Percentiles rank a stretch among this genome's conserved stretches.
phyloP scores from a whole-genome alignment of 2,329 filamentous ascomycete genomes.

The Aspergillus pseudoterreus region DNA sequence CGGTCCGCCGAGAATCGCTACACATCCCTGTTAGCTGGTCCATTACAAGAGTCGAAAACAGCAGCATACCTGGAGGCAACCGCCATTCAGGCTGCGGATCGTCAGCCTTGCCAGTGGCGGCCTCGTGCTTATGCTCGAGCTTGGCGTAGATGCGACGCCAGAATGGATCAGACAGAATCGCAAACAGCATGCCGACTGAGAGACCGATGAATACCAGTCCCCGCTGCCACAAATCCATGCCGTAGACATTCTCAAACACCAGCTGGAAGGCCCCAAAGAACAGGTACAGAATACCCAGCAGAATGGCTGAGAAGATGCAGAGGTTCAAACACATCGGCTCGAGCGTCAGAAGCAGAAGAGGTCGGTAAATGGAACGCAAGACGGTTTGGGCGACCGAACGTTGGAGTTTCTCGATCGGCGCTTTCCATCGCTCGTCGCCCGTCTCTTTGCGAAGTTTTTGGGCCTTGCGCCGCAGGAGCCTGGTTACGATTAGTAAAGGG shows the following conservation, averaged over 20 bases:
- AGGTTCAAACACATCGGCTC: conserved; percentile 85
- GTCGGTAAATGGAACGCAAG: conserved; percentile 56
- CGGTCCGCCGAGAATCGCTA: conserved; percentile 65
- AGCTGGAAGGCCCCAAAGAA: conserved; percentile 87
- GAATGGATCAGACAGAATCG: conserved; percentile 43
- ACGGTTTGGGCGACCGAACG: conserved; percentile 64
- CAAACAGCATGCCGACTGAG: conserved; percentile 46
- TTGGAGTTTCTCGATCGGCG: conserved; percentile 69
- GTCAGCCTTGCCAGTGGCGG: conserved; percentile 28
- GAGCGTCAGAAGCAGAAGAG: conserved; percentile 72
- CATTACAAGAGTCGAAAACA: too few relatives aligned
- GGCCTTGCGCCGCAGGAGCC: conserved; percentile 69
- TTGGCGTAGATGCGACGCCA: conserved; percentile 45
- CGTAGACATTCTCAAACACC: conserved; percentile 70
- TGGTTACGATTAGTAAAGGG: conserved; percentile 6
- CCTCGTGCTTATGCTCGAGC: conserved; percentile 37
- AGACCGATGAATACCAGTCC: conserved; percentile 70
- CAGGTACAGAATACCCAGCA: conserved; percentile 84
- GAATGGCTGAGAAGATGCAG: conserved; percentile 75
- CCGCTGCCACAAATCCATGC: conserved; percentile 72
- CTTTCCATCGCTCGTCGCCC: conserved; percentile 70
- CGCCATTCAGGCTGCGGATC: conserved; percentile 81
- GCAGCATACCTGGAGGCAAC: conserved; percentile 60
- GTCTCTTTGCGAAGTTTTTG: conserved; percentile 66
- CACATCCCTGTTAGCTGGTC: neutral